Conservation (phyloP, 2,329 filamentous ascomycete species). For the Claviceps capensis region DNA sequence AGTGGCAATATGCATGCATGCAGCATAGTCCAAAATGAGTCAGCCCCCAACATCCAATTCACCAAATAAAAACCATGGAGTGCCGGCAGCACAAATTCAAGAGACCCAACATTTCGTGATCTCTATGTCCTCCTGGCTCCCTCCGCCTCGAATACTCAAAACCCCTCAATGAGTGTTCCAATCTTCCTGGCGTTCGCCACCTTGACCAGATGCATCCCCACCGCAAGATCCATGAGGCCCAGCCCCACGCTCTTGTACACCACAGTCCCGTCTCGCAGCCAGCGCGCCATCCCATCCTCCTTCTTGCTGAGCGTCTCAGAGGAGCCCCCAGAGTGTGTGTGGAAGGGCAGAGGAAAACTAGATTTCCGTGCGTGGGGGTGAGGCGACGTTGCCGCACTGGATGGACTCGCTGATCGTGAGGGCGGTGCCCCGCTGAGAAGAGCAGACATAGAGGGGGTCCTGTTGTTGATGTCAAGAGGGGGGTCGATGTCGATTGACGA, state of each 20-base stretch:
- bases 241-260: conserved; percentile 57
- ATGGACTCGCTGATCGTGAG: conserved; percentile 17
- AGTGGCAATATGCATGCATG: too few relatives aligned
- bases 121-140: neutral
- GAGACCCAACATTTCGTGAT: too few relatives aligned
- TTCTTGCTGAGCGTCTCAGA: conserved; percentile 23
- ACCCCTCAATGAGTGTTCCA: conserved; percentile 33
- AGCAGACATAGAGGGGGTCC: conserved; percentile 26
- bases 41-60: too few relatives aligned
- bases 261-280: conserved; percentile 49
- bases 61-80: too few relatives aligned
- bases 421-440: conserved; percentile 20
- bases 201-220: conserved; percentile 43
- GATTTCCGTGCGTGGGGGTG: conserved; percentile 15
- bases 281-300: conserved; percentile 37
- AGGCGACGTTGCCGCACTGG: conserved; percentile 16
- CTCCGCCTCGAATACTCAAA: conserved; percentile 3
- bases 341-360: conserved; percentile 19
- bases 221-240: conserved; percentile 51
- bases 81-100: too few relatives aligned
- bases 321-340: conserved; percentile 16
- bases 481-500: conserved; percentile 7
- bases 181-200: conserved; percentile 41
- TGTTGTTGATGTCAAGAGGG: conserved; percentile 19
- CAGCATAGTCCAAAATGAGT: too few relatives aligned